Conservation (phyloP, 1,284 basidiomycete genomes). For the Trichosporon faecale region DNA sequence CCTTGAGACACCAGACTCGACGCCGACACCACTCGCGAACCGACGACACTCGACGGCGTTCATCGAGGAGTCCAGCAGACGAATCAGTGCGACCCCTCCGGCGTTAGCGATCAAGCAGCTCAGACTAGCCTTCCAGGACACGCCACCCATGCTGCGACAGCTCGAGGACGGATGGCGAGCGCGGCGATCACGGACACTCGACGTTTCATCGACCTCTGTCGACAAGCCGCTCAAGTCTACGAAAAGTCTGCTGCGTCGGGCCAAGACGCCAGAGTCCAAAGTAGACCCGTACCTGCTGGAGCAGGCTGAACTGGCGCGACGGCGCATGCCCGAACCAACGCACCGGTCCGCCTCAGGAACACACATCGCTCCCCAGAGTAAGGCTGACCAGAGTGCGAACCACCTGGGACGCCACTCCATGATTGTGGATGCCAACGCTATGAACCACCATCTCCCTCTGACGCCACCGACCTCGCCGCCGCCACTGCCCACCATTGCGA, state of each 20-base stretch:
- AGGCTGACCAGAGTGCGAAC: background rate
- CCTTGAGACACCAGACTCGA: background rate
- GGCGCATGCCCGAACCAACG: background rate
- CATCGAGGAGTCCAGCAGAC: background rate
- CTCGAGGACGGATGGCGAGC: conserved; percentile 41
- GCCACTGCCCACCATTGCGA: background rate
- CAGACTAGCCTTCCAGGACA: conserved; percentile 30
- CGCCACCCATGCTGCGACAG: conserved; percentile 35
- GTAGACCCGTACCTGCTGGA: conserved; percentile 3
- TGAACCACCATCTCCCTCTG: background rate
- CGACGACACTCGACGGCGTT: conserved; percentile 5
- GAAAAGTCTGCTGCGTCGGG: conserved; percentile 8
- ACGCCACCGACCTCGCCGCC: conserved; percentile 5
- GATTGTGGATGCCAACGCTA: background rate
- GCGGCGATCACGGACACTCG: conserved; percentile 7
- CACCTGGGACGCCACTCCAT: background rate
- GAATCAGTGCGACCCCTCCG: background rate
- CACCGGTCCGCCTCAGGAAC: background rate
- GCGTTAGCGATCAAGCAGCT: conserved; percentile 19
- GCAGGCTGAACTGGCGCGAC: background rate
- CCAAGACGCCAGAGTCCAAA: background rate
- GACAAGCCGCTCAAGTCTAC: conserved; percentile 4
- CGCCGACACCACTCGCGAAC: background rate
- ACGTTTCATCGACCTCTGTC: background rate
- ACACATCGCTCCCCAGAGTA: background rate